Evolutionary conservation across 805 yeast species (phyloP), one percentile per base, ranked within the genome.

Genomic region (Isabelozyma heimii): DNA sequence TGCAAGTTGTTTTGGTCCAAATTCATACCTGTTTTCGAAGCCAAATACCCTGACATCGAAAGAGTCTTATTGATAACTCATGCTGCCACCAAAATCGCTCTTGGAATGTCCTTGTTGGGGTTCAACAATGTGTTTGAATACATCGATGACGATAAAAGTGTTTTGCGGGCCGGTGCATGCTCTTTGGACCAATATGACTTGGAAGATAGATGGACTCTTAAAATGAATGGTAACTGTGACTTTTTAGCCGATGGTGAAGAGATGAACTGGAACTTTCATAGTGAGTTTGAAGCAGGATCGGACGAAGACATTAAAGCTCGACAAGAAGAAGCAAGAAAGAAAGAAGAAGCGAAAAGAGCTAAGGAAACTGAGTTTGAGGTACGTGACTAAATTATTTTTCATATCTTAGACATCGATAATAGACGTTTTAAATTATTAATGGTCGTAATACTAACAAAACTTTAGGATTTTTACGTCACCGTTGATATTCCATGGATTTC

Each of bases 31-130:
- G 73, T 69, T 45, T 73, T 89, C 46, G 86, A 85, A 53, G 50
- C 59, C 7, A 69, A 76, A 50, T 78, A 69, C 57, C 95, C 96
- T 0, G 70, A 82, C 1, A 71, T 82, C 30, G 81, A 83, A 37
- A 73, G 83, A 0, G 72, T 94, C 7, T 58, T 94, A 17, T 69
- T 92, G n/a, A 84, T 89, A 26, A 84, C 96, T 4, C 98, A 94
- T 68, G 99, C 98, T 1, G 97, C 98, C 3, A 80, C 95, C 5
- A 89, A 90, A 64, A 89, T 91, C 51, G 91, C 95, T 0, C 70
- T 92, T 14, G 97, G 97, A 4, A 81, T 89, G 82, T 78, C 87
- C 0, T 70, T 92, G 13, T 60, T 87, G 58, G 83, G 83, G 0
- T 79, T 77, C 47, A 46, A 61, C 0, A 70, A 73, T 39, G 81